Evolutionary conservation across 352 stramenopile genomes (phyloP).

Genomic region (Globisporangium megalacanthum): DNA sequence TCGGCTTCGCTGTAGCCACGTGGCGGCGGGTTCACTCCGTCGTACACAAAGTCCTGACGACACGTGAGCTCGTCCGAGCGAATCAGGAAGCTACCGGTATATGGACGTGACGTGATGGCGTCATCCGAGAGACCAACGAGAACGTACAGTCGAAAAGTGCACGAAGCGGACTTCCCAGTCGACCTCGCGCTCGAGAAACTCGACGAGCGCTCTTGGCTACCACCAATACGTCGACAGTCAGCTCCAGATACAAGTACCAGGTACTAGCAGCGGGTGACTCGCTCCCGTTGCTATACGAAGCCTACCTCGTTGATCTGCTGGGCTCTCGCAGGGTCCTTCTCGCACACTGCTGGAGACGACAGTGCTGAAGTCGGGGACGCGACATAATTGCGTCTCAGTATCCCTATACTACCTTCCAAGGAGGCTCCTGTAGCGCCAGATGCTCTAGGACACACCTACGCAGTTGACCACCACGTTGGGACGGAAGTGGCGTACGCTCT

Average conservation of each 20-base stretch:
- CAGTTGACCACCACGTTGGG: conserved; percentile 54
- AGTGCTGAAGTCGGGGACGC: conserved; percentile 25
- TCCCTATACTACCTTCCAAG: background rate
- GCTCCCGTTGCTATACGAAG: background rate
- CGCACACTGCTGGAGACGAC: conserved; percentile 47
- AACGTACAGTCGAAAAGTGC: conserved; percentile 48
- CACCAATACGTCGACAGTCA: background rate
- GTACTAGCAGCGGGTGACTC: background rate
- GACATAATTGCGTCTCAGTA: background rate
- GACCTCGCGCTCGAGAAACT: conserved; percentile 21
- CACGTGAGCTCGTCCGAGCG: background rate
- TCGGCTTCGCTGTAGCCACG: conserved; percentile 34
- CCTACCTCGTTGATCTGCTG: conserved; percentile 37
- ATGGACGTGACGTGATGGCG: too few species aligned
- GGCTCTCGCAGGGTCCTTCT: conserved; percentile 37
- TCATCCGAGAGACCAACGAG: background rate
- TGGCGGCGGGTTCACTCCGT: conserved; percentile 18
- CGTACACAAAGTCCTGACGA: conserved; percentile 58
- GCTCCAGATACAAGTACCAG: background rate
- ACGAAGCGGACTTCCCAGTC: conserved; percentile 28
- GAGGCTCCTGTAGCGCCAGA: background rate
- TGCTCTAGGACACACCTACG: conserved; percentile 22
- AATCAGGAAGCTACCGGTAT: too few species aligned
- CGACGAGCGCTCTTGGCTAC: conserved; percentile 32
- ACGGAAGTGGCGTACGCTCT: conserved; percentile 30